Percentiles rank a stretch among this genome's conserved stretches.
Evolutionary conservation across 2,329 filamentous ascomycete genomes (phyloP).

Genomic region (Ceratocystis destructans): DNA sequence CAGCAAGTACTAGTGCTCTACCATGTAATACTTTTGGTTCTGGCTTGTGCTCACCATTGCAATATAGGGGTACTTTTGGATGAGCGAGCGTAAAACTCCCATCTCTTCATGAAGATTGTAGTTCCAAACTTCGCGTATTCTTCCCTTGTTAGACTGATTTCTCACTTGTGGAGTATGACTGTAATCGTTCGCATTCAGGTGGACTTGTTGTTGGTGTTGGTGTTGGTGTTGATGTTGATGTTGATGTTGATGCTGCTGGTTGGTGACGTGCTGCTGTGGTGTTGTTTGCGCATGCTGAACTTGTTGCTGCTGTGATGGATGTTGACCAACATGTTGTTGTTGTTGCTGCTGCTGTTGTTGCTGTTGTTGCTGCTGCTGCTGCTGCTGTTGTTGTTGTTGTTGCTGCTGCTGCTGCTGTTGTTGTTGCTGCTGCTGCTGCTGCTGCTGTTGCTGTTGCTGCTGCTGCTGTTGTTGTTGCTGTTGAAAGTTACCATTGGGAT

Average conservation of each 20-base stretch:
- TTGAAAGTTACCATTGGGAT: slow-evolving; percentile 27
- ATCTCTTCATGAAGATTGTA: slow-evolving; percentile 87
- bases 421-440: slow-evolving; percentile 18
- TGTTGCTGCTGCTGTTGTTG: slow-evolving; percentile 31
- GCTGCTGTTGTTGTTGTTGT: background rate
- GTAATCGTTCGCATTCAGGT: slow-evolving; percentile 31
- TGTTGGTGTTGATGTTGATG: slow-evolving; percentile 40
- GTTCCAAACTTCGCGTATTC: slow-evolving; percentile 94
- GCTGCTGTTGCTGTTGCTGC: slow-evolving; percentile 24
- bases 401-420: slow-evolving; percentile 23
- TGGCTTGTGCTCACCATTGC: slow-evolving; percentile 61
- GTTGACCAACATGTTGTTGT: slow-evolving; percentile 34
- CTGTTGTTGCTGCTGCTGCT: slow-evolving; percentile 28
- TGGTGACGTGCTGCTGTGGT: slow-evolving; percentile 16
- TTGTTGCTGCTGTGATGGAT: slow-evolving; percentile 46
- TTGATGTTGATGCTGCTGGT: slow-evolving; percentile 31
- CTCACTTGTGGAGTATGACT: slow-evolving; percentile 31
- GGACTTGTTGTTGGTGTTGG: slow-evolving; percentile 19
- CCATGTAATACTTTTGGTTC: background rate
- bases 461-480: slow-evolving; percentile 27
- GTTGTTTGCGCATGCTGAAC: slow-evolving; percentile 26
- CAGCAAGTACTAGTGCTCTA: too few relatives aligned
- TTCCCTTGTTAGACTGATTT: slow-evolving; percentile 53
- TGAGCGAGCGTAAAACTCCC: slow-evolving; percentile 63
- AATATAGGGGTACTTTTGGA: slow-evolving; percentile 88